These are phyloP conservation scores for Anisodus tanguticus DNA, from an alignment of 257 asterid genomes.

Conservation along the genomic window DNA sequence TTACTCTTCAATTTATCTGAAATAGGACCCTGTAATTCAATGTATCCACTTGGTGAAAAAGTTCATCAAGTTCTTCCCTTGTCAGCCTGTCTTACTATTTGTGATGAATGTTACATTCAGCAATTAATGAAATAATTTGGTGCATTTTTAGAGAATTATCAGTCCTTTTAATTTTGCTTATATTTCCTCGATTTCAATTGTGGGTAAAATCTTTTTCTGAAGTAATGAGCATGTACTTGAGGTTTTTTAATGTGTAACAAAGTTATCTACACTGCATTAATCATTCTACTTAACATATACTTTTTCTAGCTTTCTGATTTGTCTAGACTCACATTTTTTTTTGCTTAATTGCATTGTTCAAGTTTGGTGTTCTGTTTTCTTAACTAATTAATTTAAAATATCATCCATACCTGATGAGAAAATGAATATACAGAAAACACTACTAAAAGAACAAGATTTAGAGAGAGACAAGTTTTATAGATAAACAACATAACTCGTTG, in stretches of 20 bases:
- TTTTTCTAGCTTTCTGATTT: not conserved
- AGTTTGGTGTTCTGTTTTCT: no score
- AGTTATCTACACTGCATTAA: not conserved
- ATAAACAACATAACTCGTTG: no score
- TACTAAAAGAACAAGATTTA: no score
- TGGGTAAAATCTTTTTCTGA: not conserved
- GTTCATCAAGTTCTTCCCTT: not conserved
- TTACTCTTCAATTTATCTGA: not conserved
- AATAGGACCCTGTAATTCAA: not conserved
- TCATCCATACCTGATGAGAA: no score
- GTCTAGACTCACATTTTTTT: not conserved
- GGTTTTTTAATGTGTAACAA: not conserved
- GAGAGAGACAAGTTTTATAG: no score
- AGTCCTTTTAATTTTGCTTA: not conserved
- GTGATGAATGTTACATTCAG: not conserved
- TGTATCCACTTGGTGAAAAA: not conserved
- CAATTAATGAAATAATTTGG: not conserved
- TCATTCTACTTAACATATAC: not conserved
- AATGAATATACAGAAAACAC: no score
- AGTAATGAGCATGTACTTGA: not conserved
- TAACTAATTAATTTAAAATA: no score
- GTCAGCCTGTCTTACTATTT: not conserved
- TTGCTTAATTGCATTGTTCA: not conserved
- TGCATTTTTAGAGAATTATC: not conserved
- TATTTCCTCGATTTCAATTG: not conserved